Base-by-base conservation (phyloP, 768 basidiomycete species). In the Russula emetica region DNA sequence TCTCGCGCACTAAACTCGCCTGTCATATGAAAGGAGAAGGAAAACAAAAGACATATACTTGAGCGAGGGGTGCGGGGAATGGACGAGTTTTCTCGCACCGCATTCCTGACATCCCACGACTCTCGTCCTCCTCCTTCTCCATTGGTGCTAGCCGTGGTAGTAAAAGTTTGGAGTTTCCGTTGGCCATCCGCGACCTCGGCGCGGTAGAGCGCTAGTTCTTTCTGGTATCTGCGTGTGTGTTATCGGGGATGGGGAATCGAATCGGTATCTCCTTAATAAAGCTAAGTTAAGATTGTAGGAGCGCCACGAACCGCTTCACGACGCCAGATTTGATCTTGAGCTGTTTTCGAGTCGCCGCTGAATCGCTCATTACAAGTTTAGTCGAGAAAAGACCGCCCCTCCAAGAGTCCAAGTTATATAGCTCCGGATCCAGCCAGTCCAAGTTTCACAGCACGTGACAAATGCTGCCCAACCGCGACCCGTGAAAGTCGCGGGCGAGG, bases 81-180 rank as follows among this genome's bases (percentile, higher is more conserved):
- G 6, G 26, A 10, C 5, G 14, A 8, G n/a, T 38, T 13, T 49
- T 7, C 5, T 11, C 86, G 68, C 72, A 90, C 90, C 70, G 80
- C 83, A 74, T 86, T 91, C 74, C 83, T 89, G 72, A 88, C 76
- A 60, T 90, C 85, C 89, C 88, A 92, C 47, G 84, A 85, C 67
- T 91, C 82, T 14, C 76, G 74, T 55, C 75, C 82, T 40, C 38
- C 82, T 13, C 76, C 74, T 57, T 75, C 82, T 47, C n/a, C 45
- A 22, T 47, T 5, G 4, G 45, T 47, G 56, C 83, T 82, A 13
- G 80, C 81, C 62, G 82, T 73, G 45, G n/a, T 11, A 13, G 45
- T 47, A 70, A 88, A 75, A 72, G 83, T 83, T 67, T 86, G 84
- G n/a, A 85, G 76, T 70, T 82, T 87, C 58, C 72, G 73, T 69